Evolutionary conservation across 805 yeast genomes (phyloP).

Genomic region (Priceomyces haplophilus): DNA sequence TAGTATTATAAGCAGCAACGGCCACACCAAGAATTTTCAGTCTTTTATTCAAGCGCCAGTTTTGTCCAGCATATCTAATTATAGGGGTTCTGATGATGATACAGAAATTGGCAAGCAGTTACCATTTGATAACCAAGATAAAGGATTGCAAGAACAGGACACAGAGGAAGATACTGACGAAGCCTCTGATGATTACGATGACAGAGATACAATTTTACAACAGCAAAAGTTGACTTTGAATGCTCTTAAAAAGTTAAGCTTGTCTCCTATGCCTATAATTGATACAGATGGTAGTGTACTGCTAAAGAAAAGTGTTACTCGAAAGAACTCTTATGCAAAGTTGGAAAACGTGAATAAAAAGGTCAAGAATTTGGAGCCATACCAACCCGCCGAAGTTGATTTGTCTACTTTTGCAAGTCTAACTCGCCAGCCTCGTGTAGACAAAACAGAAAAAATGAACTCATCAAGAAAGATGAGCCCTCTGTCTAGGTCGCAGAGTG

Average conservation of each 20-base stretch:
- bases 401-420: constrained; percentile 42
- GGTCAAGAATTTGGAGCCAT: constrained; percentile 24
- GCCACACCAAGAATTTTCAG: constrained; percentile 36
- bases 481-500: not conserved
- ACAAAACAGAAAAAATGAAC: constrained; percentile 4
- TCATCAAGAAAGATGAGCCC: not conserved
- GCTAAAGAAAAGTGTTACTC: constrained; percentile 5
- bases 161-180: constrained; percentile 2
- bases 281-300: constrained; percentile 22
- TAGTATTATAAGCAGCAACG: constrained; percentile 22
- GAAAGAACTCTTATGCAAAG: constrained; percentile 7
- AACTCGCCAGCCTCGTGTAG: constrained; percentile 39
- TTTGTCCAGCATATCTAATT: constrained; percentile 33
- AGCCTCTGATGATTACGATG: constrained; percentile 23
- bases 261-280: constrained; percentile 39
- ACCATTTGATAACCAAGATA: constrained; percentile 31
- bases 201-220: constrained; percentile 35
- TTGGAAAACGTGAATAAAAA: constrained; percentile 4
- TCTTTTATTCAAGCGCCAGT: constrained; percentile 47
- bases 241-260: constrained; percentile 41
- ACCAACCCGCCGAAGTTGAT: constrained; percentile 47
- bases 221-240: constrained; percentile 42
- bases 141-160: constrained; percentile 3
- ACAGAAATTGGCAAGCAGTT: constrained; percentile 40
- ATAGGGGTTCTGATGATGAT: constrained; percentile 26